phyloP scores from a whole-genome alignment of 306 rosid species.

The Quercus parvula region DNA sequence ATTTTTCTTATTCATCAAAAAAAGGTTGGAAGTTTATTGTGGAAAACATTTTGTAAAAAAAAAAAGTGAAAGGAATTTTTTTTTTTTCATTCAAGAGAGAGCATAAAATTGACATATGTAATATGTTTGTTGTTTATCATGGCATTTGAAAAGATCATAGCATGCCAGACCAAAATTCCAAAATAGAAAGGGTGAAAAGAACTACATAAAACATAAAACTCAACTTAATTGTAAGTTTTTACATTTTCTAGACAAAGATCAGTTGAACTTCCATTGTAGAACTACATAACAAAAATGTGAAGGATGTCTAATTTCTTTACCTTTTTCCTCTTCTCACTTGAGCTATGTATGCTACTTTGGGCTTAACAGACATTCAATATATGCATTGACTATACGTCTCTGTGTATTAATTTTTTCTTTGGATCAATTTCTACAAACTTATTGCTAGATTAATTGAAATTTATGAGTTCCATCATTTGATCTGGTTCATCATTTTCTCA shows the following conservation, averaged over 20 bases:
- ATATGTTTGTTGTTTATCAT: background rate
- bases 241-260: background rate
- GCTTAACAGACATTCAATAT: background rate
- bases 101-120: background rate
- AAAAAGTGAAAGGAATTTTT: background rate
- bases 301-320: background rate
- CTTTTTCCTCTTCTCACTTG: background rate
- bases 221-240: background rate
- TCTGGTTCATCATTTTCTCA: background rate
- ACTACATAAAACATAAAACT: background rate
- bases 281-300: background rate
- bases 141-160: background rate
- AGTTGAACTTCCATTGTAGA: background rate
- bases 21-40: background rate
- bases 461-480: background rate
- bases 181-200: background rate
- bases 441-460: background rate
- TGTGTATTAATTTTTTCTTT: too few relatives aligned
- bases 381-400: background rate
- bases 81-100: background rate
- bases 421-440: background rate
- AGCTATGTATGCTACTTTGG: background rate
- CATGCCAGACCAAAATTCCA: background rate
- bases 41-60: background rate
- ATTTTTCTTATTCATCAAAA: too few relatives aligned